Evolutionary conservation across 2,329 filamentous ascomycete genomes (phyloP), one percentile per base, ranked within the genome.

Genomic region (Penicillium sp.): DNA sequence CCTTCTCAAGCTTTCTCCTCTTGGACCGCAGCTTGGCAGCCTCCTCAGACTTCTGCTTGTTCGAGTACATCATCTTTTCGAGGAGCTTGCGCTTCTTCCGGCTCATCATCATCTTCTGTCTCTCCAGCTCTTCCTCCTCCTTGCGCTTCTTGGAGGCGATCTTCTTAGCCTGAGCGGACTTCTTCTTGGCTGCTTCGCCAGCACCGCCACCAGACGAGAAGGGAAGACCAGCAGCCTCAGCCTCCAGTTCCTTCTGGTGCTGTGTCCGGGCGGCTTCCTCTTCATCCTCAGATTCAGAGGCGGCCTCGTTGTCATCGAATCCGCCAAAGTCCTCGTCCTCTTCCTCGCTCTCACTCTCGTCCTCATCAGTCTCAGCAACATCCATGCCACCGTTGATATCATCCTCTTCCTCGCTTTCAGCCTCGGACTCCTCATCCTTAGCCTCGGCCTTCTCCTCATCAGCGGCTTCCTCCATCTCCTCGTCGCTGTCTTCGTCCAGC

Each of bases 61-160:
- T 95, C 55, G 83, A 89, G 72, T 95, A 94, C 65, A 89, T 79
- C 88, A 98, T 98, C 76, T 96, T 93, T 77, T 97, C 93, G 59
- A 91, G 85, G 64, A 96, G 75, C 82, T 96, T 96, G 64, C 93
- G 80, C 83, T 97, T 98, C 81, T 94, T 93, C 71, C 94, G 87
- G 70, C 86, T 87, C 77, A 97, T 84, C 93, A 98, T 98, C 75
- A 94, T 93, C 81, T 95, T 96, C 68, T 88, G 85, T 55, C 91
- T 80, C 70, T 95, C 89, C 51, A 94, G 72, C 62, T 97, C 90
- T 70, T 97, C 93, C 4, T 85, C 83, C 65, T 93, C 87, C 62
- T 78, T 73, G 56, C 72, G 72, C 61, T 81, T 79, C 66, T 77
- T 78, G 53, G 82, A 80, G 31, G 82, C 80, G 71, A 87, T 84